phyloP scores from a whole-genome alignment of 1,284 basidiomycete genomes.

The Porodaedalea pini region DNA sequence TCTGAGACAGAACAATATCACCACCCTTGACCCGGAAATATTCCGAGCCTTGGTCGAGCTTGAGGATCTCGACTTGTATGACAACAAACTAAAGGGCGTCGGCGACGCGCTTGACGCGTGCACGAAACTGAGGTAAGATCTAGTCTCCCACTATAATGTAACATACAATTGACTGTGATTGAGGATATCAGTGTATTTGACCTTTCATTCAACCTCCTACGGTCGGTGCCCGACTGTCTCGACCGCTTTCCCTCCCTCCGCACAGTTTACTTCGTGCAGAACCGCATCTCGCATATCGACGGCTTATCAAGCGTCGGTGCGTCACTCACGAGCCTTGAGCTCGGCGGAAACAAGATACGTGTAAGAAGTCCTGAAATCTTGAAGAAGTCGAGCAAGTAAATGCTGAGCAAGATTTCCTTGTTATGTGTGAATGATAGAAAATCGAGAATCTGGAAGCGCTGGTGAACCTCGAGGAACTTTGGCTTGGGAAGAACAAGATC shows the following conservation, averaged over 20 bases:
- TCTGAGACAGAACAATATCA: slow-evolving; percentile 86
- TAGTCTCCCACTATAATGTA: neutral
- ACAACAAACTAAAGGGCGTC: slow-evolving; percentile 84
- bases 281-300: slow-evolving; percentile 83
- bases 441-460: slow-evolving; percentile 88
- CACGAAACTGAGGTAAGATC: slow-evolving; percentile 63
- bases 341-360: slow-evolving; percentile 90
- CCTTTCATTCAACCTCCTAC: slow-evolving; percentile 92
- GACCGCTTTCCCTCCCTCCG: slow-evolving; percentile 58
- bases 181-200: slow-evolving; percentile 66
- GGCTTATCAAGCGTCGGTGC: slow-evolving; percentile 58
- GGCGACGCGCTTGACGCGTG: slow-evolving; percentile 64
- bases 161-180: neutral
- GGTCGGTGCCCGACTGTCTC: slow-evolving; percentile 62
- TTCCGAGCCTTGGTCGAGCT: slow-evolving; percentile 66
- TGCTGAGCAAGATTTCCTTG: neutral
- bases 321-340: slow-evolving; percentile 79
- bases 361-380: slow-evolving; percentile 39
- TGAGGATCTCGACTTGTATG: slow-evolving; percentile 92
- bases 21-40: slow-evolving; percentile 63
- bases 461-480: slow-evolving; percentile 85
- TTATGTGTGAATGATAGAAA: slow-evolving; percentile 60
- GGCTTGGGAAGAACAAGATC: slow-evolving; percentile 98
- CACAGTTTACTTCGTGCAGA: slow-evolving; percentile 94
- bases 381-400: neutral